phyloP scores from a whole-genome alignment of 1,139 yeast genomes.

The Yamadazyma conglobata region DNA sequence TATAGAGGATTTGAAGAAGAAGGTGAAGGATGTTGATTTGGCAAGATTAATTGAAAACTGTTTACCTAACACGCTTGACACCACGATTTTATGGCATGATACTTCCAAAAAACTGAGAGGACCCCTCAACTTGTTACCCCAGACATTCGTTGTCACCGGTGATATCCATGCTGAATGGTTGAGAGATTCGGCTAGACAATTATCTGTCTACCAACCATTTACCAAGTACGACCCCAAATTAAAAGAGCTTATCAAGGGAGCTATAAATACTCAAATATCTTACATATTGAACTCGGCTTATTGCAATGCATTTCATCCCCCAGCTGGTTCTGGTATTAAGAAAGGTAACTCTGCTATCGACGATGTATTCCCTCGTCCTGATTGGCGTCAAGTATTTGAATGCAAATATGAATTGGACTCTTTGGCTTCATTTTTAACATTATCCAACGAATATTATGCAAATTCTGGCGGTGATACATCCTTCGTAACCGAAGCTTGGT shows the following conservation, averaged over 20 bases:
- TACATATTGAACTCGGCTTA: conserved; percentile 65
- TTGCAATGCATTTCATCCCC: conserved; percentile 92
- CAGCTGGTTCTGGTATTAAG: conserved; percentile 54
- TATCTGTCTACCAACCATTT: conserved; percentile 70
- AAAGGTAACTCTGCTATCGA: conserved; percentile 59
- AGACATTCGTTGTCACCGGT: conserved; percentile 75
- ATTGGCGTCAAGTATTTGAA: conserved; percentile 74
- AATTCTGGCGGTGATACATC: conserved; percentile 52
- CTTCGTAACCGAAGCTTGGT: conserved; percentile 56
- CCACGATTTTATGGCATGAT: conserved; percentile 75
- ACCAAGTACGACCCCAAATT: conserved; percentile 49
- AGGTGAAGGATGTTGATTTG: conserved; percentile 59
- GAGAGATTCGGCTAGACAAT: conserved; percentile 81
- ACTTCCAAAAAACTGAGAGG: conserved; percentile 14
- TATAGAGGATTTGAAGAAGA: conserved; percentile 48
- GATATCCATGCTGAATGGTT: conserved; percentile 91
- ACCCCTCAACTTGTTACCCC: conserved; percentile 15
- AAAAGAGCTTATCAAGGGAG: conserved; percentile 61
- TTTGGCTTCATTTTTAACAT: conserved; percentile 73
- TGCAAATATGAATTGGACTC: conserved; percentile 90
- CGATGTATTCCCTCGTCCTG: conserved; percentile 63
- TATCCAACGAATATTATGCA: conserved; percentile 66
- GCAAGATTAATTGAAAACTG: conserved; percentile 77
- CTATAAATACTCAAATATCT: conserved; percentile 73
- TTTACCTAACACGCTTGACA: conserved; percentile 84